Evolutionary conservation across 441 rosid genomes (phyloP).

Genomic region (Isatis lusitanica): DNA sequence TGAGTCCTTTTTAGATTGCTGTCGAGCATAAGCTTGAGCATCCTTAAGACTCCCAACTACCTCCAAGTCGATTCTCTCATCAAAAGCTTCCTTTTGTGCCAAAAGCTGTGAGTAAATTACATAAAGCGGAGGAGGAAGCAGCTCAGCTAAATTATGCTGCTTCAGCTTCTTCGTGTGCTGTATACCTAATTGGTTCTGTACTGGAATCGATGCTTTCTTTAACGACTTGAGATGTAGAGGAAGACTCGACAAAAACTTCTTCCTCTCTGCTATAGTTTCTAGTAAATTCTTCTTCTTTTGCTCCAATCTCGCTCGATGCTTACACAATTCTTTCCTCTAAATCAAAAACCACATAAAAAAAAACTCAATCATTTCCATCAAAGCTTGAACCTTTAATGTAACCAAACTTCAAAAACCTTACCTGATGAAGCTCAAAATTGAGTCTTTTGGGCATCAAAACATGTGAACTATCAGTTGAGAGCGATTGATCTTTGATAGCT

Average conservation of each 20-base stretch:
- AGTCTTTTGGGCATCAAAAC: conserved; percentile 89
- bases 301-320: conserved; percentile 70
- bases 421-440: conserved; percentile 86
- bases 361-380: conserved; percentile 5
- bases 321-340: conserved; percentile 86
- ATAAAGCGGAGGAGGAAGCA: conserved; percentile 93
- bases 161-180: conserved; percentile 78
- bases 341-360: conserved; percentile 9
- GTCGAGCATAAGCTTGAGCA: conserved; percentile 82
- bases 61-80: conserved; percentile 75
- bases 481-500: conserved; percentile 52
- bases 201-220: conserved; percentile 90
- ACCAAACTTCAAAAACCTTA: conserved; percentile 10
- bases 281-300: conserved; percentile 66
- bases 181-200: conserved; percentile 83
- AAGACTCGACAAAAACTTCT: conserved; percentile 83
- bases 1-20: conserved; percentile 73
- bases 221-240: conserved; percentile 90
- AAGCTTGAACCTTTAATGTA: background rate
- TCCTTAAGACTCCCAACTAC: conserved; percentile 83
- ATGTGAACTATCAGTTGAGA: conserved; percentile 58
- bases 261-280: conserved; percentile 82
- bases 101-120: conserved; percentile 80
- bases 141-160: conserved; percentile 78
- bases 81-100: conserved; percentile 92